These are phyloP conservation scores for Aspergillus pseudonomiae DNA, from an alignment of 2,329 filamentous ascomycete species.

Conservation along the genomic window DNA sequence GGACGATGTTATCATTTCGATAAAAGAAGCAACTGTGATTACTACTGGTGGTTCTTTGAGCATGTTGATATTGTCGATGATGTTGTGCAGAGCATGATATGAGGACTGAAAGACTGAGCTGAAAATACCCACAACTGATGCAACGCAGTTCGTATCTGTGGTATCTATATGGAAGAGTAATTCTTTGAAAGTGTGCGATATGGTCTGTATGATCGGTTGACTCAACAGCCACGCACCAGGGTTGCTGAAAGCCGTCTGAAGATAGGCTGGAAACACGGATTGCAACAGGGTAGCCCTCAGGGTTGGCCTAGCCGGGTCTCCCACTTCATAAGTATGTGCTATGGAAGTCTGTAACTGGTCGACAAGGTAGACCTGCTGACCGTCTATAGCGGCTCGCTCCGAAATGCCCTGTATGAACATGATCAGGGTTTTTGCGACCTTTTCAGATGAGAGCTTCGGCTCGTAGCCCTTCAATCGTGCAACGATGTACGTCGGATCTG, in stretches of 20 bases:
- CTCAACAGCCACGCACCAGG: conserved; percentile 55
- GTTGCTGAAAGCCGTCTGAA: conserved; percentile 52
- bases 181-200: conserved; percentile 45
- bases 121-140: conserved; percentile 41
- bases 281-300: conserved; percentile 57
- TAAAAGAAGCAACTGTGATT: conserved; percentile 40
- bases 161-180: conserved; percentile 52
- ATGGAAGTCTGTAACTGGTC: conserved; percentile 58
- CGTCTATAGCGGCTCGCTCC: conserved; percentile 60
- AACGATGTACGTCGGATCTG: conserved; percentile 65
- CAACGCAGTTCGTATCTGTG: conserved; percentile 42
- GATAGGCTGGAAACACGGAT: conserved; percentile 60
- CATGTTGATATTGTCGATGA: conserved; percentile 37
- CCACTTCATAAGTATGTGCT: conserved; percentile 46
- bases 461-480: conserved; percentile 63
- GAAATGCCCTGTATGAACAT: conserved; percentile 63
- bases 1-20: conserved; percentile 45
- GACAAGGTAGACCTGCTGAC: conserved; percentile 60
- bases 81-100: conserved; percentile 37
- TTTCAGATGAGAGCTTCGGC: conserved; percentile 53
- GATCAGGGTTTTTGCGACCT: conserved; percentile 57
- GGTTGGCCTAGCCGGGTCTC: conserved; percentile 43
- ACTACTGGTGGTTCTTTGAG: conserved; percentile 46
- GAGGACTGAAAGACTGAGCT: conserved; percentile 43
- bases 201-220: conserved; percentile 55